These are phyloP conservation scores for Schoenoplectus triqueter DNA, from an alignment of 202 grass and related monocot genomes.

Conservation along the genomic window DNA sequence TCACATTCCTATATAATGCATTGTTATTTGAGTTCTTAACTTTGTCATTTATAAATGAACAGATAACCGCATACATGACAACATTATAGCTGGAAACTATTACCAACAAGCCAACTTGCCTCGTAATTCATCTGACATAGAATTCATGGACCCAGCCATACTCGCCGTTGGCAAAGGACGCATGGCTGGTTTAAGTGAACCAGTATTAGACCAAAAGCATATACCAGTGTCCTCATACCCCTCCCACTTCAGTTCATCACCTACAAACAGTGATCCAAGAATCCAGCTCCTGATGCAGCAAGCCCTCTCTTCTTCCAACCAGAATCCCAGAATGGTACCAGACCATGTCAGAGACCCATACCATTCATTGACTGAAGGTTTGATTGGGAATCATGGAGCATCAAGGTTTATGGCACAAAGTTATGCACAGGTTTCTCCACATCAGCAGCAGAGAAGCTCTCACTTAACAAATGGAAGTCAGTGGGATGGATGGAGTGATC, in stretches of 20 bases:
- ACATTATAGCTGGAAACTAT: slow-evolving; percentile 53
- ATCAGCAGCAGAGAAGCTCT: slow-evolving; percentile 58
- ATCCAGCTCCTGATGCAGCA: slow-evolving; percentile 75
- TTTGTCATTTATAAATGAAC: slow-evolving; percentile 21
- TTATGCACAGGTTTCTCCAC: slow-evolving; percentile 55
- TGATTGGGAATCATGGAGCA: slow-evolving; percentile 67
- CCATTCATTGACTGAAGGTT: slow-evolving; percentile 44
- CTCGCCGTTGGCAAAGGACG: slow-evolving; percentile 83
- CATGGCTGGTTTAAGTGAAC: slow-evolving; percentile 64
- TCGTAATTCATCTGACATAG: slow-evolving; percentile 66
- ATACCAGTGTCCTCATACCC: slow-evolving; percentile 30
- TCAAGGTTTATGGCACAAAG: slow-evolving; percentile 62
- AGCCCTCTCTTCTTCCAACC: slow-evolving; percentile 56
- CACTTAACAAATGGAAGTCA: slow-evolving; percentile 64
- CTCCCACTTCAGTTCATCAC: slow-evolving; percentile 60
- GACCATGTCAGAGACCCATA: slow-evolving; percentile 63
- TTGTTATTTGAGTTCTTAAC: neutral
- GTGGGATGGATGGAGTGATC: slow-evolving; percentile 82
- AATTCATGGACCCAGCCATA: slow-evolving; percentile 96
- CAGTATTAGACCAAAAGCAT: slow-evolving; percentile 59
- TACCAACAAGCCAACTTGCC: slow-evolving; percentile 60
- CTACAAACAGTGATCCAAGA: slow-evolving; percentile 64
- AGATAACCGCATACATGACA: slow-evolving; percentile 58
- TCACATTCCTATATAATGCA: neutral
- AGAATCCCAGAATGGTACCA: slow-evolving; percentile 54